Conservation (phyloP, 169 alveolate genomes). For the Amoebophrya sp. region DNA sequence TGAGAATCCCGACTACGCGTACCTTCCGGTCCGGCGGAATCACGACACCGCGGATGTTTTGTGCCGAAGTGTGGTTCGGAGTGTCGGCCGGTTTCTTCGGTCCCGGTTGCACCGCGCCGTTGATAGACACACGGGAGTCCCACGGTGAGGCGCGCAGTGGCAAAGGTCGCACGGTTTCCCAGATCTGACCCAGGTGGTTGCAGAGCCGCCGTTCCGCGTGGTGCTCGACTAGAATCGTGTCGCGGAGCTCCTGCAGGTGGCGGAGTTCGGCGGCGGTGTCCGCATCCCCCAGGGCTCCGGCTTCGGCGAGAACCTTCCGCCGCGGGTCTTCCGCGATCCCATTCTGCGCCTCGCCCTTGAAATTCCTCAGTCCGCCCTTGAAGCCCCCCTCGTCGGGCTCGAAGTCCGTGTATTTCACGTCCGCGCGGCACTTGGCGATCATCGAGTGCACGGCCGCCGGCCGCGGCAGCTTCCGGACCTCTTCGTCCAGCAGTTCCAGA, state of each 20-base stretch:
- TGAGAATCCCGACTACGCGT: neutral
- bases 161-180: conserved; percentile 3
- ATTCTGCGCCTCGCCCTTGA: neutral
- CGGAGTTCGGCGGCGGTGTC: neutral
- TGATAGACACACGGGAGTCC: neutral
- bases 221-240: neutral
- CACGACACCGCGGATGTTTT: too few species aligned
- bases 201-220: neutral
- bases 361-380: neutral
- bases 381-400: neutral
- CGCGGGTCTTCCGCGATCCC: neutral
- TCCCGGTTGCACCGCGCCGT: too few species aligned
- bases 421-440: neutral
- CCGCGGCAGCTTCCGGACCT: neutral
- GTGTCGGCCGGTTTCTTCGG: too few species aligned
- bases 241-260: neutral
- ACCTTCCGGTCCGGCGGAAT: neutral
- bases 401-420: neutral
- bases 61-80: too few species aligned
- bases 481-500: neutral
- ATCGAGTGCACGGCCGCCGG: neutral
- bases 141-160: neutral
- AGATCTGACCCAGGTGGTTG: neutral
- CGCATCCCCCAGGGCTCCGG: neutral
- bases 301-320: neutral